Evolutionary conservation across 805 yeast species (phyloP).

Genomic region (Zygosaccharomyces bisporus): DNA sequence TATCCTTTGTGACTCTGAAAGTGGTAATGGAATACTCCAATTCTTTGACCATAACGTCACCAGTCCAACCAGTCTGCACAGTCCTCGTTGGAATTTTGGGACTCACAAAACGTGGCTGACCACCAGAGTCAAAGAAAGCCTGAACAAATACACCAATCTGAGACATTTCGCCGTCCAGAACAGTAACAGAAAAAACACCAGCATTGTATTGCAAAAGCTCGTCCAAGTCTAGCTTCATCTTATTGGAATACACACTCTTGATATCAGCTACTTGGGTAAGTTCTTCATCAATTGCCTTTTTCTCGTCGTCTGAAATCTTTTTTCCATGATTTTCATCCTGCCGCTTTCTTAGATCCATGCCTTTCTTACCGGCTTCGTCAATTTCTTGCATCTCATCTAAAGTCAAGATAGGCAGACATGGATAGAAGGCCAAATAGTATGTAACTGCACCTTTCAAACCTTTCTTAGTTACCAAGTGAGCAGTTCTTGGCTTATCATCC

Average conservation of each 20-base stretch:
- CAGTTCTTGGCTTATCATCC: constrained; percentile 53
- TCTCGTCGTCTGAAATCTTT: constrained; percentile 28
- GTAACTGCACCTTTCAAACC: constrained; percentile 81
- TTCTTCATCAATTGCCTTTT: constrained; percentile 32
- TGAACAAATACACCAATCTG: constrained; percentile 64
- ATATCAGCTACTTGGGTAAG: constrained; percentile 34
- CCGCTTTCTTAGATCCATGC: constrained; percentile 36
- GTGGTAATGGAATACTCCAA: constrained; percentile 66
- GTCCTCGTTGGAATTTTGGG: constrained; percentile 42
- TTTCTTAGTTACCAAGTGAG: constrained; percentile 64
- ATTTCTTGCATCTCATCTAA: constrained; percentile 67
- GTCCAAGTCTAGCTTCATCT: constrained; percentile 51
- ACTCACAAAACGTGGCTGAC: constrained; percentile 59
- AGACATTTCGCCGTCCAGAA: constrained; percentile 55
- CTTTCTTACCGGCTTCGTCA: constrained; percentile 41
- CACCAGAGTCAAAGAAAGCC: constrained; percentile 70
- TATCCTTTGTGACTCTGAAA: constrained; percentile 58
- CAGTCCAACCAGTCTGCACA: constrained; percentile 47
- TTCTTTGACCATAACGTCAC: constrained; percentile 75
- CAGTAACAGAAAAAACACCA: constrained; percentile 72
- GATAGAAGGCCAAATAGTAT: constrained; percentile 78
- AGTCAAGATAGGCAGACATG: constrained; percentile 72
- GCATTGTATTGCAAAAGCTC: constrained; percentile 56
- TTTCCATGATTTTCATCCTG: constrained; percentile 36
- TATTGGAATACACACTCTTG: constrained; percentile 40